Evolutionary conservation across 805 yeast genomes (phyloP).

Genomic region (Wickerhamiella sorbophila): DNA sequence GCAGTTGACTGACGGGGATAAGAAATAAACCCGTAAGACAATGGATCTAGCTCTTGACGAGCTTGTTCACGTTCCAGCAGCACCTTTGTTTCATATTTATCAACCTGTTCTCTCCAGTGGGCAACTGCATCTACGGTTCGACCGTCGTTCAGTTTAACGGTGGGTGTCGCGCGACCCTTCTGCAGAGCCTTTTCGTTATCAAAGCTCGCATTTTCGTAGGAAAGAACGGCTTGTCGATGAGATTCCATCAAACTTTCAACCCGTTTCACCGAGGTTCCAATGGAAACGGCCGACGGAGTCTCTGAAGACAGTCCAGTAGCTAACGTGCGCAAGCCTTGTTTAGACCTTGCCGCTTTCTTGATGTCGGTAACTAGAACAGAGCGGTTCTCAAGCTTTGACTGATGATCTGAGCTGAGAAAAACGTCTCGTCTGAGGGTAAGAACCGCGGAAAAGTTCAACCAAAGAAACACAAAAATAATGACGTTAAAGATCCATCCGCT

Average conservation of each 20-base stretch:
- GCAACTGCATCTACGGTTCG: slow-evolving; percentile 16
- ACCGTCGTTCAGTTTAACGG: slow-evolving; percentile 1
- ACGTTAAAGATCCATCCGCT: slow-evolving; percentile 22
- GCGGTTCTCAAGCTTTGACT: slow-evolving; percentile 18
- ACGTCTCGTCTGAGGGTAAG: slow-evolving; percentile 16
- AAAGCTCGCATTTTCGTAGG: slow-evolving; percentile 16
- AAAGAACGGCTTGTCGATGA: slow-evolving; percentile 16
- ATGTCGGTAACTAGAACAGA: slow-evolving; percentile 24
- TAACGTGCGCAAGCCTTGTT: slow-evolving; percentile 16
- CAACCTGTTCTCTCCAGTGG: background rate
- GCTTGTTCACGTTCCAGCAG: slow-evolving; percentile 12
- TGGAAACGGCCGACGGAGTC: slow-evolving; percentile 9
- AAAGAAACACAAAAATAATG: slow-evolving; percentile 20
- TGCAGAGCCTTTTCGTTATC: background rate
- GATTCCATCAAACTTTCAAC: slow-evolving; percentile 18
- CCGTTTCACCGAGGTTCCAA: slow-evolving; percentile 21
- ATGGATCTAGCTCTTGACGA: slow-evolving; percentile 6
- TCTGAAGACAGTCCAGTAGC: background rate
- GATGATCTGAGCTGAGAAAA: slow-evolving; percentile 17
- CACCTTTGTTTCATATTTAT: background rate
- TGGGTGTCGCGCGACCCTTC: background rate
- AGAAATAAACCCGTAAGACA: slow-evolving; percentile 25
- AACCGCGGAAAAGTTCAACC: slow-evolving; percentile 19
- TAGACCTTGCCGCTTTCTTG: slow-evolving; percentile 17
- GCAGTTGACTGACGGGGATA: slow-evolving; percentile 17